Evolutionary conservation across 176 grass and related monocot genomes (phyloP).

Genomic region (Aegilops speltoides): DNA sequence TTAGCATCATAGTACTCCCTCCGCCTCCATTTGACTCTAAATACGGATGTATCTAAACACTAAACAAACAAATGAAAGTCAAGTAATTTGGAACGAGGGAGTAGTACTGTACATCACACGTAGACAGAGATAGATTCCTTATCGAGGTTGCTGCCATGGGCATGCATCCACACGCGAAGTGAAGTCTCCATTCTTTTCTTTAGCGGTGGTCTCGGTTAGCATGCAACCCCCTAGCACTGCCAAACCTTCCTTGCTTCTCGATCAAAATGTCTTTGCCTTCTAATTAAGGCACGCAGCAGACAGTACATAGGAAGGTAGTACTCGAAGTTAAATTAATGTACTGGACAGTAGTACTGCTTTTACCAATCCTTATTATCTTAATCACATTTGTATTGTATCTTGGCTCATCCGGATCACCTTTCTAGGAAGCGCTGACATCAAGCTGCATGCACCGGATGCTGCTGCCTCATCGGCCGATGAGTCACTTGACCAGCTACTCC

Average conservation of each 20-base stretch:
- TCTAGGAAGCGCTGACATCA: conserved; percentile 57
- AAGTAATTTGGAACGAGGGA: too few relatives aligned
- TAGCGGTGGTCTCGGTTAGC: conserved; percentile 11
- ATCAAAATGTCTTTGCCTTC: conserved; percentile 37
- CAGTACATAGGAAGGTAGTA: neutral
- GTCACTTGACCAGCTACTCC: neutral
- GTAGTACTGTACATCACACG: neutral
- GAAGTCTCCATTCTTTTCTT: conserved; percentile 35
- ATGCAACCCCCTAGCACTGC: neutral
- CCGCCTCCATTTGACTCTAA: too few relatives aligned
- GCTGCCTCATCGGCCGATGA: neutral
- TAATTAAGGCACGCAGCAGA: neutral
- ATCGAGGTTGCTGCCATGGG: conserved; percentile 29
- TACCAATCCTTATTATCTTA: conserved; percentile 27
- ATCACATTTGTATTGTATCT: conserved; percentile 4
- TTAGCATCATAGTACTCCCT: too few relatives aligned
- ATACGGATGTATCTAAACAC: too few relatives aligned
- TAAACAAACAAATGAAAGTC: too few relatives aligned
- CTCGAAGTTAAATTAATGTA: too few relatives aligned
- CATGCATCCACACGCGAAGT: conserved; percentile 12
- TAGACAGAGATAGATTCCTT: conserved; percentile 33
- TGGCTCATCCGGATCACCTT: conserved; percentile 1
- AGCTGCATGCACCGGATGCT: neutral
- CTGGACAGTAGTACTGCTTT: neutral
- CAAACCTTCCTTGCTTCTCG: conserved; percentile 47